Conservation (phyloP, 1,139 yeast species). For the Yamadazyma atlantica region DNA sequence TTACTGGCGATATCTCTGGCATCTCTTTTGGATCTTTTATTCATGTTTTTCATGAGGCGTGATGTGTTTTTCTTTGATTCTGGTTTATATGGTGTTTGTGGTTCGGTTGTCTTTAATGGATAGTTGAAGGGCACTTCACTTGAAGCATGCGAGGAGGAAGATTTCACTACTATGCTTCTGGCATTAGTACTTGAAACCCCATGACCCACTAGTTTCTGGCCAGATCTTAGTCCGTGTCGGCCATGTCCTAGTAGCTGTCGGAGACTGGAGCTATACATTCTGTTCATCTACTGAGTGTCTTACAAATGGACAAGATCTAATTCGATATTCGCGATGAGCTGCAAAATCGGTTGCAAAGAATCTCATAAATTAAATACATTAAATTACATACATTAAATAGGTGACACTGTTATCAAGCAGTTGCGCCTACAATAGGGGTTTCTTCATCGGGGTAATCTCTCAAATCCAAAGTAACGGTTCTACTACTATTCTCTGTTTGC, state of each 20-base stretch:
- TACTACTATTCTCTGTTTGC: slow-evolving; percentile 73
- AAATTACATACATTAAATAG: not conserved
- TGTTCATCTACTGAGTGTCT: no score
- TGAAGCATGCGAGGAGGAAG: no score
- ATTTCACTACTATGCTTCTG: no score
- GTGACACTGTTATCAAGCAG: slow-evolving; percentile 5
- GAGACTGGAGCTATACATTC: no score
- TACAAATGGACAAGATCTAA: no score
- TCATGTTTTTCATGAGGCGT: slow-evolving; percentile 5
- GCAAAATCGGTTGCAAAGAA: not conserved
- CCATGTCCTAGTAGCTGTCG: no score
- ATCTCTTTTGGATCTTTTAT: slow-evolving; percentile 25
- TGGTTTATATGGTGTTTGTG: not conserved
- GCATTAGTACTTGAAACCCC: no score
- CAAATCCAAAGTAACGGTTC: slow-evolving; percentile 72
- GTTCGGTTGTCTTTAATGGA: no score
- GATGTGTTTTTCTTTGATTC: not conserved
- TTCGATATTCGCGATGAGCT: slow-evolving; percentile 3
- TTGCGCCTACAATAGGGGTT: slow-evolving; percentile 14
- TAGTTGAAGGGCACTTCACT: no score
- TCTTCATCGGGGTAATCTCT: slow-evolving; percentile 55
- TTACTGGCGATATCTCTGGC: slow-evolving; percentile 29
- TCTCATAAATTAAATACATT: no score
- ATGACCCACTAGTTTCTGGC: no score
- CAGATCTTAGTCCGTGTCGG: no score